These are phyloP conservation scores for Trichocladium uniseriatum DNA, from an alignment of 495 filamentous ascomycete species.

Conservation along the genomic window DNA sequence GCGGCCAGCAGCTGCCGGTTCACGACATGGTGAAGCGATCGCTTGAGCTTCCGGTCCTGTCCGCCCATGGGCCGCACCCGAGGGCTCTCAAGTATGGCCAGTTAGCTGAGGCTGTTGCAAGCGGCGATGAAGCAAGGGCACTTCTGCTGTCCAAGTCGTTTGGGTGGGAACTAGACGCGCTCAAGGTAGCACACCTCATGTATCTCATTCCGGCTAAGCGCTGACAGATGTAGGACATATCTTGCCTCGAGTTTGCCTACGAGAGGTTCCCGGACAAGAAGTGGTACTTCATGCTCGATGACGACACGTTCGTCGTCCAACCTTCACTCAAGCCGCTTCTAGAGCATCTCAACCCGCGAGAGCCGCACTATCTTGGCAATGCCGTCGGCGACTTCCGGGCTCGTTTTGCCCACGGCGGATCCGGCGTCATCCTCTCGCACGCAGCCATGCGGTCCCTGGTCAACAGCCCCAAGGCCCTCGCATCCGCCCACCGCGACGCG, in stretches of 20 bases:
- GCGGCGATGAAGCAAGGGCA: conserved; percentile 28
- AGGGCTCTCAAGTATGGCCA: conserved; percentile 30
- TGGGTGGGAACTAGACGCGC: conserved; percentile 42
- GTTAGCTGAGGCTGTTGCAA: conserved; percentile 27
- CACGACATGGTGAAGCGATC: conserved; percentile 30
- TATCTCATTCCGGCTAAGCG: neutral
- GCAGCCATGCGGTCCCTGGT: conserved; percentile 31
- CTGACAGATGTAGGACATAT: conserved; percentile 28
- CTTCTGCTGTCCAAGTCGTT: conserved; percentile 25
- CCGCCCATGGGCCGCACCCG: conserved; percentile 13
- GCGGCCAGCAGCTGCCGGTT: conserved; percentile 23
- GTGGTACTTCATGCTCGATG: conserved; percentile 41
- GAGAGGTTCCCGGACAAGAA: conserved; percentile 35
- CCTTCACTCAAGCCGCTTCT: conserved; percentile 32
- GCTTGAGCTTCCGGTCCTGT: conserved; percentile 9
- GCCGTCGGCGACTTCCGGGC: conserved; percentile 38
- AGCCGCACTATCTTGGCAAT: conserved; percentile 41
- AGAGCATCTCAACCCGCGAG: conserved; percentile 28
- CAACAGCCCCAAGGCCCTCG: conserved; percentile 24
- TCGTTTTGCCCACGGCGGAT: conserved; percentile 43
- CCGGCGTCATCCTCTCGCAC: conserved; percentile 35
- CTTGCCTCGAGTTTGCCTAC: conserved; percentile 36
- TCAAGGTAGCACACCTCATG: conserved; percentile 28
- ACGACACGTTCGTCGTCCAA: conserved; percentile 40
- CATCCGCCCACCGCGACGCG: conserved; percentile 27